Evolutionary conservation across 2,329 filamentous ascomycete genomes (phyloP).

Genomic region (Cladosporium sp.): DNA sequence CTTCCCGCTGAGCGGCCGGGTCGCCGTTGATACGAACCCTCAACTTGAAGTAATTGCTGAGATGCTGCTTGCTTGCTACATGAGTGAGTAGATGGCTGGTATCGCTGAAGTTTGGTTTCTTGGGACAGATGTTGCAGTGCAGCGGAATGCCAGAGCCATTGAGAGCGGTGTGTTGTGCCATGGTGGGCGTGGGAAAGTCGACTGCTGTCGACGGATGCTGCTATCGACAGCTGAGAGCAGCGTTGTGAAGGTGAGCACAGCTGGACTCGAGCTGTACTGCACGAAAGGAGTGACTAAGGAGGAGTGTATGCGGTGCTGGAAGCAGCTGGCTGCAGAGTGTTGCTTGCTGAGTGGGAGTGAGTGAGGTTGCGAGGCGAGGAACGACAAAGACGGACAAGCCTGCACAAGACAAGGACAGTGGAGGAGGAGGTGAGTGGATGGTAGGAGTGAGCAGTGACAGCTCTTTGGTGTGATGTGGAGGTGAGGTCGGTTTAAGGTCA

Average conservation of each 20-base stretch:
- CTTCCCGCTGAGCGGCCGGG: slow-evolving; percentile 52
- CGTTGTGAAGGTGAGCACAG: slow-evolving; percentile 1
- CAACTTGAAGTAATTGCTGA: slow-evolving; percentile 77
- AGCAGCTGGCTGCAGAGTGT: slow-evolving; percentile 8
- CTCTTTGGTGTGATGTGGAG: neutral
- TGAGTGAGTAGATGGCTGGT: slow-evolving; percentile 89
- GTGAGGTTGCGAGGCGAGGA: neutral
- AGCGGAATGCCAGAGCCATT: slow-evolving; percentile 55
- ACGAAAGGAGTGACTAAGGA: slow-evolving; percentile 14
- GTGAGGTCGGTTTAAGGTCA: neutral
- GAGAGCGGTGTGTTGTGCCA: slow-evolving; percentile 30
- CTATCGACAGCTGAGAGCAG: slow-evolving; percentile 10
- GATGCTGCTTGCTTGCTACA: slow-evolving; percentile 85
- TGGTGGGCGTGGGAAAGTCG: slow-evolving; percentile 13
- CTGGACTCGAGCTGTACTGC: neutral
- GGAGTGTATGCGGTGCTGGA: neutral
- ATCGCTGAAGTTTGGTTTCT: slow-evolving; percentile 77
- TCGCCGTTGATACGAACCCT: slow-evolving; percentile 64
- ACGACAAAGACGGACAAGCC: slow-evolving; percentile 2
- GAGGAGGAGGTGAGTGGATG: neutral
- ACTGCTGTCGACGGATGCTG: slow-evolving; percentile 12
- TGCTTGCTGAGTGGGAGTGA: neutral
- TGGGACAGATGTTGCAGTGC: slow-evolving; percentile 77
- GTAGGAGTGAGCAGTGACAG: neutral
- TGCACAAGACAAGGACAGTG: neutral